These are phyloP conservation scores for Polysphondylium violaceum DNA, from an alignment of 78 protist genomes.

Conservation along the genomic window DNA sequence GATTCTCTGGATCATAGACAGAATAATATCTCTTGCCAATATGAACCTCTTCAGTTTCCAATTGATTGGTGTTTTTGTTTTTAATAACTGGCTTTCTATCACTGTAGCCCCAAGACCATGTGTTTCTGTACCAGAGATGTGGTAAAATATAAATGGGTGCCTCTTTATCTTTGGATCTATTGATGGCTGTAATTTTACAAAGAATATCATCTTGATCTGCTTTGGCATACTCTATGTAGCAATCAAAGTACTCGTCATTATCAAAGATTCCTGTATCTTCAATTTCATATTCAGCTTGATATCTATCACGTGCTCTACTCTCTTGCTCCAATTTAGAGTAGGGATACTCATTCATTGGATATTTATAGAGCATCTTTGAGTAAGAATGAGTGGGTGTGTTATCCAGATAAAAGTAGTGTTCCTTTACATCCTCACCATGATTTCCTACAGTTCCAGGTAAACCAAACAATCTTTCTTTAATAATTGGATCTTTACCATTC, in stretches of 20 bases:
- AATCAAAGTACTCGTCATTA: conserved; percentile 72
- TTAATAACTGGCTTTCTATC: conserved; percentile 10
- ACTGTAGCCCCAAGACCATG: conserved; percentile 91
- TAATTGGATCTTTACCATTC: conserved; percentile 90
- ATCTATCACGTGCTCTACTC: background rate
- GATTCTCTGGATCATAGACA: background rate
- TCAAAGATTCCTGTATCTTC: conserved; percentile 85
- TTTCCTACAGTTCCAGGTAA: conserved; percentile 84
- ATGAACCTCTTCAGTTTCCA: conserved; percentile 51
- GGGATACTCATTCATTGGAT: conserved; percentile 89
- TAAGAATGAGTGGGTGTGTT: conserved; percentile 89
- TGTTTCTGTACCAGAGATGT: conserved; percentile 88
- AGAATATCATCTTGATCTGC: conserved; percentile 78
- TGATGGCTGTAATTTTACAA: conserved; percentile 63
- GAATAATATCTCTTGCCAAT: conserved; percentile 50
- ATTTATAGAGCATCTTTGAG: conserved; percentile 86
- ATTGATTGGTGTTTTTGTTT: background rate
- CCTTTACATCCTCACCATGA: conserved; percentile 90
- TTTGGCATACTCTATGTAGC: conserved; percentile 87
- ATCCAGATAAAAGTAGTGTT: conserved; percentile 83
- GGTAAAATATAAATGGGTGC: conserved; percentile 81
- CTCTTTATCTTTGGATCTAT: conserved; percentile 27
- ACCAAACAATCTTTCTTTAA: conserved; percentile 92
- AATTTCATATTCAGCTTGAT: conserved; percentile 88
- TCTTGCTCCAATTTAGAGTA: conserved; percentile 55